phyloP scores from a whole-genome alignment of 768 basidiomycete genomes.

The Panaeolus cyanescens region DNA sequence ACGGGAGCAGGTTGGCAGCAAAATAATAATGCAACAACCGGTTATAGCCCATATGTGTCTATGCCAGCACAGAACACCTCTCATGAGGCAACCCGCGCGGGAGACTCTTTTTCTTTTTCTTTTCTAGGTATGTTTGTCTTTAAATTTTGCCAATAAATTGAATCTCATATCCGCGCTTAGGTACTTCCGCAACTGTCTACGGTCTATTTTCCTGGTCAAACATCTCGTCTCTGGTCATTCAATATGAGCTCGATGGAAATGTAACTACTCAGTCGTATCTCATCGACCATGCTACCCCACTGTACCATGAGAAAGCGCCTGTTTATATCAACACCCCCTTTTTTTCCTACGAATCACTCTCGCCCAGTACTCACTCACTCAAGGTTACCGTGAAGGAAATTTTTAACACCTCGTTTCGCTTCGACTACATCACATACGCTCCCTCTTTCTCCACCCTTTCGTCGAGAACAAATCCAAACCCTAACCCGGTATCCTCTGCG shows the following conservation, averaged over 20 bases:
- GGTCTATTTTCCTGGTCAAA: not conserved
- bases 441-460: not conserved
- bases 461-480: too few species aligned
- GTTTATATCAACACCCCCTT: not conserved
- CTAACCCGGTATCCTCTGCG: too few species aligned
- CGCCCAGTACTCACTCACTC: not conserved
- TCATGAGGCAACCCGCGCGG: not conserved
- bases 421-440: not conserved
- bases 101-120: not conserved
- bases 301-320: too few species aligned
- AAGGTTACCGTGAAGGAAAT: not conserved
- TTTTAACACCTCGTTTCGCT: not conserved
- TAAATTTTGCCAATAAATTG: not conserved
- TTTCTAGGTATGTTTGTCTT: not conserved
- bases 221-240: not conserved
- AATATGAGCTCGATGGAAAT: not conserved
- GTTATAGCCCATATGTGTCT: too few species aligned
- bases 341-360: not conserved
- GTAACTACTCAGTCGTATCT: not conserved
- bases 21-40: too few species aligned
- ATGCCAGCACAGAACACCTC: not conserved
- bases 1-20: too few species aligned
- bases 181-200: not conserved
- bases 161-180: not conserved
- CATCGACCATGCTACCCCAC: not conserved